A percentile compares a stretch with the other conserved stretches of the same genome.
Evolutionary conservation across 345 rosid genomes (phyloP).

Genomic region (Syzygium oleosum): DNA sequence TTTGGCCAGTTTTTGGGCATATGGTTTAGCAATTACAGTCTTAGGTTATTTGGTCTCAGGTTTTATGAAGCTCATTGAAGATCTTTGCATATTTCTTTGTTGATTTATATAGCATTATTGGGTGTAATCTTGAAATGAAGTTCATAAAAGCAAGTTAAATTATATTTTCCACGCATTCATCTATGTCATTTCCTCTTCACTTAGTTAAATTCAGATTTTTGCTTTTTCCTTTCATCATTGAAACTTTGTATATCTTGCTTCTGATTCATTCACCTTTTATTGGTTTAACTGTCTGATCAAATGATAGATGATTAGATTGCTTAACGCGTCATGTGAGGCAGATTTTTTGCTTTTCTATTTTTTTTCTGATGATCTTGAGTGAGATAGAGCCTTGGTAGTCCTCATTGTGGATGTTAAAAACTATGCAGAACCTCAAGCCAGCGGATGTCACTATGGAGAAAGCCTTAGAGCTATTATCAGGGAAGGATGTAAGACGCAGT

Average conservation of each 20-base stretch:
- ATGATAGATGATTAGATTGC: not conserved
- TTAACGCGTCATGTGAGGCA: not conserved
- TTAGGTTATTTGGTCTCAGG: not conserved
- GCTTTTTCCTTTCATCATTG: not conserved
- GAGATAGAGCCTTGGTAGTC: not conserved
- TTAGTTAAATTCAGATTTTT: not conserved
- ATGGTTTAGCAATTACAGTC: not conserved
- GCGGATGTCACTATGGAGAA: constrained; percentile 56
- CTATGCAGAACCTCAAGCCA: constrained; percentile 53
- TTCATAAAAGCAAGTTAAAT: not conserved
- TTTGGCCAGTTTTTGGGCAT: not conserved
- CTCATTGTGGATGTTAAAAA: not conserved
- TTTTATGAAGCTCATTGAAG: not conserved
- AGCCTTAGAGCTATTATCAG: constrained; percentile 60
- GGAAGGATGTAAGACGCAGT: constrained; percentile 39
- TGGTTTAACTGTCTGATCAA: not conserved
- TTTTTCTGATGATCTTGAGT: not conserved
- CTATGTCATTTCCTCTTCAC: not conserved
- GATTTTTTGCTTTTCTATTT: not conserved
- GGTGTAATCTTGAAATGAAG: not conserved
- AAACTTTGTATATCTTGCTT: not conserved
- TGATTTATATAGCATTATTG: not conserved
- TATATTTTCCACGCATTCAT: not conserved
- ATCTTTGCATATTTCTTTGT: not conserved
- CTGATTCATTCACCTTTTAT: not conserved